Conservation (phyloP, 2,329 filamentous ascomycete genomes). For the Botryotinia narcissicola region DNA sequence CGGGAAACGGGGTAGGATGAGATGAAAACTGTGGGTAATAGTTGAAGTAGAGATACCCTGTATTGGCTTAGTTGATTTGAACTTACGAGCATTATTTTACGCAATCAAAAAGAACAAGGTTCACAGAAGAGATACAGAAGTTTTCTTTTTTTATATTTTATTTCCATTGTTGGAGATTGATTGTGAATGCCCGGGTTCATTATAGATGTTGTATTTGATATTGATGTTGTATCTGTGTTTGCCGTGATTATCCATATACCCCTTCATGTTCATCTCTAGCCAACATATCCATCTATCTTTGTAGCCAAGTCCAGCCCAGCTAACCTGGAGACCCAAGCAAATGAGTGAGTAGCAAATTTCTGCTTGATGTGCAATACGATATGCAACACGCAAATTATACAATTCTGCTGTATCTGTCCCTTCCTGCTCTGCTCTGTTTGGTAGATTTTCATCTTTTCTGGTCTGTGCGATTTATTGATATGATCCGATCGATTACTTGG, state of each 20-base stretch:
- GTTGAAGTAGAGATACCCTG: not conserved
- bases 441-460: no score
- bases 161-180: not conserved
- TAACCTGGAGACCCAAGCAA: no score
- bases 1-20: no score
- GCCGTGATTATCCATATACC: not conserved
- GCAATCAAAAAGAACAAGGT: not conserved
- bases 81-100: not conserved
- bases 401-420: not conserved
- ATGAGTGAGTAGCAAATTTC: no score
- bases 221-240: not conserved
- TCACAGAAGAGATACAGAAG: not conserved
- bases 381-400: not conserved
- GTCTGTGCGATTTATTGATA: not conserved
- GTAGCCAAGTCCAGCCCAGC: not conserved
- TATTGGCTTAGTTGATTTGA: not conserved
- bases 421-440: not conserved
- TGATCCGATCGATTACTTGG: no score
- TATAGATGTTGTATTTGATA: not conserved
- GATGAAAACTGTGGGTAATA: not conserved
- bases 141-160: not conserved
- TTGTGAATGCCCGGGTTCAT: not conserved
- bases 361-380: not conserved
- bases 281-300: not conserved
- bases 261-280: not conserved